Conservation (phyloP, 768 basidiomycete genomes). For the Suillus americanus region DNA sequence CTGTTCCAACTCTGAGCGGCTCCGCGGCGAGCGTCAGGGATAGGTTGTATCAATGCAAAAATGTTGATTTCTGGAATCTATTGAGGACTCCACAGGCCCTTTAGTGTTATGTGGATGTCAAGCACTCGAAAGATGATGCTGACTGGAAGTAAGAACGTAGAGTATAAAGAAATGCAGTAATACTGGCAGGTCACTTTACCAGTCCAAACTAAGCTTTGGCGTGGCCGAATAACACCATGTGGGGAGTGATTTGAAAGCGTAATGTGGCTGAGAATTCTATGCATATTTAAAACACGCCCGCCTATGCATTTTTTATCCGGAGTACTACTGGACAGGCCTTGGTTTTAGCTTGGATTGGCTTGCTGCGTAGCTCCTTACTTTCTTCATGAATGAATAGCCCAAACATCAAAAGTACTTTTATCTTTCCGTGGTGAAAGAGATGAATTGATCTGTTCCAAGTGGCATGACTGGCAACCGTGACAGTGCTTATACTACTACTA, state of each 20-base stretch:
- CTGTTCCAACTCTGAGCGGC: not conserved
- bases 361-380: not conserved
- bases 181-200: not conserved
- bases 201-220: not conserved
- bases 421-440: not conserved
- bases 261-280: not conserved
- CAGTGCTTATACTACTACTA: too few species aligned
- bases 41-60: not conserved
- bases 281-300: too few species aligned
- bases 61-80: not conserved
- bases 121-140: not conserved
- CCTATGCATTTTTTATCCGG: too few species aligned
- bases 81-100: not conserved
- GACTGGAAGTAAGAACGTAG: not conserved
- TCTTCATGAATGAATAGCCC: not conserved
- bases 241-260: not conserved
- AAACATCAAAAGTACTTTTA: not conserved
- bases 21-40: not conserved
- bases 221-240: slow-evolving; percentile 2
- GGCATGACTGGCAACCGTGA: too few species aligned
- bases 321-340: too few species aligned
- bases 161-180: not conserved
- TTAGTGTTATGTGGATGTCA: not conserved
- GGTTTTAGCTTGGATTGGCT: not conserved
- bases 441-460: not conserved